Base-by-base conservation (phyloP, 306 rosid genomes). In the Ormosia semicastrata region DNA sequence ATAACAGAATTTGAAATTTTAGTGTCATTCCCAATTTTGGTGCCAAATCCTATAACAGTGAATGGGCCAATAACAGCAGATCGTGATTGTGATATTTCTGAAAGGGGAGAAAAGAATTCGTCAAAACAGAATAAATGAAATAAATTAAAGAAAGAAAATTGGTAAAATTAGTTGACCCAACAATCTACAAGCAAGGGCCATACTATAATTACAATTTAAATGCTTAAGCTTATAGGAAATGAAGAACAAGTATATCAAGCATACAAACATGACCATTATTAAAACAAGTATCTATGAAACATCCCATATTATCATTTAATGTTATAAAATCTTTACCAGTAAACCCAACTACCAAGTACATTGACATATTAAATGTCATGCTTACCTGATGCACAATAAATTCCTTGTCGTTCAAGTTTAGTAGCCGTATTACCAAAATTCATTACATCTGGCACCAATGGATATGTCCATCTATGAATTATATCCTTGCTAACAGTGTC, bases 391-490 rank as follows among this genome's bases (percentile, higher is more conserved):
- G 93, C 99, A 85, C 94, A 88, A 85, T 96, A 92, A 87, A 93
- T 96, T 70, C 98, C 99, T 75, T 72, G 97, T 78, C 99, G 88
- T 83, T 92, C 98, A 76, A 93, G 90, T 87, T 92, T 96, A 73
- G 82, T 80, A 39, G 85, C 65, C 65, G 97, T 79, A 60, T 85
- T 88, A 67, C 92, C 97, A 85, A 85, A 90, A 79, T 85, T 92
- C 89, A 71, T 94, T 63, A 93, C 91, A 89, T 96, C 99, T 40
- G 99, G 98, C 74, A 93, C 99, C 68, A 93, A 82, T 59, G 99
- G 99, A 85, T 92, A 96, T 14, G 99, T 92, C 99, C 99, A 96
- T 76, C 99, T 88, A 79, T 93, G 99, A 81, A 96, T 96, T 83
- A 96, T 92, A 88, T 96, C 99, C 86, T 89, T 93, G 89, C 98